Base-by-base conservation (phyloP, 306 rosid genomes). In the Cucumis sativus region DNA sequence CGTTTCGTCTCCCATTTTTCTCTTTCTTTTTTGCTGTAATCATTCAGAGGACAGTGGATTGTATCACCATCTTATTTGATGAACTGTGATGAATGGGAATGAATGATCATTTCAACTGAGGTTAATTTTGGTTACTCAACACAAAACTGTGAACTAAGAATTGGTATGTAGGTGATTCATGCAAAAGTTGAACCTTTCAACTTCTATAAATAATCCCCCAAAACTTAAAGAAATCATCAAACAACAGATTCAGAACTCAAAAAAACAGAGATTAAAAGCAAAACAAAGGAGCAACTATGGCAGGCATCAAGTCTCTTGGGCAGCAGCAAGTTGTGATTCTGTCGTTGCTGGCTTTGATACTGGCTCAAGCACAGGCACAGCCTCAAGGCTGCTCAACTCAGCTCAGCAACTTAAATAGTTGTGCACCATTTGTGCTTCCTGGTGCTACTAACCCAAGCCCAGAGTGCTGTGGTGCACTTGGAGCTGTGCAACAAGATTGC, bases 401-500 rank as follows among this genome's bases (percentile, higher is more conserved):
- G 80, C 86, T 92, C n/a, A 57, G n/a, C 62, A 82, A 49, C 82
- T 87, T 92, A 1, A 84, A 77, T 74, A 77, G 72, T 21, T 92
- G 97, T 66, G 90, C 90, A 23, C 87, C 90, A 0, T 92, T 69
- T 86, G 88, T 86, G 43, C 66, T 88, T 77, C 96, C 97, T 5
- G 90, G 93, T 69, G 8, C 77, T 78, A 8, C 68, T n/a, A 85
- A 3, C 35, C 93, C 93, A 11, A 90, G 69, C 58, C 0, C 81
- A 6, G 76, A 81, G 0, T 92, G 97, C 78, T 91, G 97, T 61
- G 25, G 21, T 7, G 96, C 97, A 0, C 84, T 92, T 30, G 78
- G 56, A 55, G 72, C 80, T 2, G 83, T 90, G 21, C 80, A 83
- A 45, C 85, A 25, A 25, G 88, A 78, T 10, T 92, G 97, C 79